These are phyloP conservation scores for Pseudopithomyces maydicus DNA, from an alignment of 2,329 filamentous ascomycete genomes.

Conservation along the genomic window DNA sequence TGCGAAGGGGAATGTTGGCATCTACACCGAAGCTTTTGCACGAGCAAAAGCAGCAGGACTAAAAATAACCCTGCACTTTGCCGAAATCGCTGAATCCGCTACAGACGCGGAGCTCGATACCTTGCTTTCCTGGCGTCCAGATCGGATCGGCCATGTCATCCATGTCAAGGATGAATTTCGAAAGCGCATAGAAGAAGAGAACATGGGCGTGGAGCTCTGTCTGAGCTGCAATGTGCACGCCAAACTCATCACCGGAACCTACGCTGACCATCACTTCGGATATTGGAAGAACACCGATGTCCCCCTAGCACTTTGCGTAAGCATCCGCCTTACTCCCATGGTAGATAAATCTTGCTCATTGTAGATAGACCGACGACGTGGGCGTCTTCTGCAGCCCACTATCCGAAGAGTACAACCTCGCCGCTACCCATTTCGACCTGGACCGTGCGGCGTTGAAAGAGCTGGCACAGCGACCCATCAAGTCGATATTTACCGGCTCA, in stretches of 20 bases:
- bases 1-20: constrained; percentile 62
- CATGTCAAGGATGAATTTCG: constrained; percentile 69
- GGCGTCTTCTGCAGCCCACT: constrained; percentile 78
- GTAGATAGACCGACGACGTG: constrained; percentile 75
- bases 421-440: constrained; percentile 71
- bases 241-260: constrained; percentile 70
- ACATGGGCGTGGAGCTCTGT: constrained; percentile 74
- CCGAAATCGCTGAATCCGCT: constrained; percentile 66
- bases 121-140: constrained; percentile 69
- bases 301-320: constrained; percentile 68
- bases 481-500: constrained; percentile 69
- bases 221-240: constrained; percentile 81
- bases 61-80: constrained; percentile 77
- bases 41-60: constrained; percentile 62
- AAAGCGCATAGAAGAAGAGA: constrained; percentile 57
- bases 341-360: constrained; percentile 14
- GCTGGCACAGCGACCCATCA: constrained; percentile 65
- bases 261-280: constrained; percentile 75
- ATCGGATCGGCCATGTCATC: constrained; percentile 78
- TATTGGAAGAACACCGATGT: constrained; percentile 67
- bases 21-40: constrained; percentile 65
- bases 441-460: constrained; percentile 52
- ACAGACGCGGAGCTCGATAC: constrained; percentile 65
- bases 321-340: constrained; percentile 40
- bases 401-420: constrained; percentile 77